Base-by-base conservation (phyloP, 129 eudicot species). In the Scalesia atractyloides region DNA sequence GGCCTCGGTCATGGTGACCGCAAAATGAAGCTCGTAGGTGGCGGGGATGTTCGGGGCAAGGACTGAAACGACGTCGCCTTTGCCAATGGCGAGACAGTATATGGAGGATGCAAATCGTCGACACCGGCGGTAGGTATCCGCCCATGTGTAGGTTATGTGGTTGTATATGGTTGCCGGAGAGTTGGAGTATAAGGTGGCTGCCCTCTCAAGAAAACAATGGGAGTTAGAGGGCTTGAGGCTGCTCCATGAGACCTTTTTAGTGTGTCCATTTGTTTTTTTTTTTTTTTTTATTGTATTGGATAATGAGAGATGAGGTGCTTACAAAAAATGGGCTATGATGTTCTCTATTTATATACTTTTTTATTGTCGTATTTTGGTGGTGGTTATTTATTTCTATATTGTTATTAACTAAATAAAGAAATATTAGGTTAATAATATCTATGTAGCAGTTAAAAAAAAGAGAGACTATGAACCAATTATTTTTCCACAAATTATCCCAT, bases 31-130 rank as follows among this genome's bases (percentile, higher is more conserved):
- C 64, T 79, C 82, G 17, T 79, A 79, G 57, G 79, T 19, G 15
- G 97, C 97, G 30, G 95, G 95, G 47, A 82, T 75, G 51, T 90
- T 90, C 41, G 97, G 95, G 7, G 94, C 95, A 57, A 87, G 57
- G 4, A 90, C 95, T 0, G 97, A 90, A 0, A 90, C 91, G 22
- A 91, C 85, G 24, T 78, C 68, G 24, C 79, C 70, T 63, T 76
- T 74, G 17, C 34, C 43, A 46, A 89, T 81, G n/a, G 84, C 80
- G 51, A 86, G 64, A 1, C 71, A 24, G 11, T 73, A 54, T 20
- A 89, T 79, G 12, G 96, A 89, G 1, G 96, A 88, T 12, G 97
- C 97, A 18, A 86, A 15, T 20, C n/a, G 68, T 3, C 83, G 68
- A 64, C 96, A 92, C 0, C 94, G 80, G 1, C 34, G 76, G 17